Evolutionary conservation across 257 asterid species (phyloP).

Genomic region (Primulina huaijiensis): DNA sequence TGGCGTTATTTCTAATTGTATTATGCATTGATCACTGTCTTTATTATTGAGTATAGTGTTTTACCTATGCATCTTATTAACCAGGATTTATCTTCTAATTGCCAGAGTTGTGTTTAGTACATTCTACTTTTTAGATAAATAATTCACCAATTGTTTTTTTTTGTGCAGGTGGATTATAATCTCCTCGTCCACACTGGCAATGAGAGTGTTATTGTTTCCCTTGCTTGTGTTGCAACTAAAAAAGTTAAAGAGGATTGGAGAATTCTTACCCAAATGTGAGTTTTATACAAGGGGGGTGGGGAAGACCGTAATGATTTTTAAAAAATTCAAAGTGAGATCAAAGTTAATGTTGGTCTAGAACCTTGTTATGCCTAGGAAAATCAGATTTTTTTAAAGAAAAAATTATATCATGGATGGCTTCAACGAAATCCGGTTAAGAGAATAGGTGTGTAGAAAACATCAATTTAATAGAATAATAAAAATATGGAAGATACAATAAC

Average conservation of each 20-base stretch:
- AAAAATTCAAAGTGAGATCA: too few relatives aligned
- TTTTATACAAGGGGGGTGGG: not conserved
- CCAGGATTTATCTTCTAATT: not conserved
- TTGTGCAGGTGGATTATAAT: slow-evolving; percentile 36
- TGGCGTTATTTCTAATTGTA: too few relatives aligned
- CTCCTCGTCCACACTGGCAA: slow-evolving; percentile 36
- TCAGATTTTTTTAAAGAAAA: too few relatives aligned
- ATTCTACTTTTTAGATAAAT: not conserved
- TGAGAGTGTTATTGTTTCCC: slow-evolving; percentile 39
- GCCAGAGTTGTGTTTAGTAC: not conserved
- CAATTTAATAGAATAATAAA: too few relatives aligned
- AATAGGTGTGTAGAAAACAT: too few relatives aligned
- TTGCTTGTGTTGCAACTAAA: slow-evolving; percentile 37
- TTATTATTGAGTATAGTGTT: too few relatives aligned
- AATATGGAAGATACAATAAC: too few relatives aligned
- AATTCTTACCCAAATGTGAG: slow-evolving; percentile 48
- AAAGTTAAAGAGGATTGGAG: slow-evolving; percentile 42
- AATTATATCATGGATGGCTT: too few relatives aligned
- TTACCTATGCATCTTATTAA: not conserved
- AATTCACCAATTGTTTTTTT: not conserved
- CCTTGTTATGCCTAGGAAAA: not conserved
- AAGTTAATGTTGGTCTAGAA: too few relatives aligned
- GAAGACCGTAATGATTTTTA: too few relatives aligned
- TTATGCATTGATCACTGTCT: too few relatives aligned
- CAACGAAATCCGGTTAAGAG: too few relatives aligned